phyloP scores from a whole-genome alignment of 1,139 yeast genomes.

The Taiozyma sp. region DNA sequence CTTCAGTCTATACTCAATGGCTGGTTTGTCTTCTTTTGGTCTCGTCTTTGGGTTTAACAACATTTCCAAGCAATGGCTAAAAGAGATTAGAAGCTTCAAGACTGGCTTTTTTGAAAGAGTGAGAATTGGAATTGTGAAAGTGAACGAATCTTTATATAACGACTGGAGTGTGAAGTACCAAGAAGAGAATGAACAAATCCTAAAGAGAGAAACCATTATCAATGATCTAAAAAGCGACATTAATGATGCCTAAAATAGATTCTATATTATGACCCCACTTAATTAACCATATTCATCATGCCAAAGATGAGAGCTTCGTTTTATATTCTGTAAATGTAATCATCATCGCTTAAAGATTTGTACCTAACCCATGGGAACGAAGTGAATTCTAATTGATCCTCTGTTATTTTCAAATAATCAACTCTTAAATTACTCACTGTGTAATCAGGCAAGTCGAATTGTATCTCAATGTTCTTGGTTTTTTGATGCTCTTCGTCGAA shows the following conservation, averaged over 20 bases:
- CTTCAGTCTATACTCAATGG: slow-evolving; percentile 27
- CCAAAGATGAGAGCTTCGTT: neutral
- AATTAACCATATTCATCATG: slow-evolving; percentile 8
- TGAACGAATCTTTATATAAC: slow-evolving; percentile 14
- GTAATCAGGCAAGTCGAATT: slow-evolving; percentile 64
- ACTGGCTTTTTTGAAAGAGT: slow-evolving; percentile 20
- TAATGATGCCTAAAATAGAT: slow-evolving; percentile 1
- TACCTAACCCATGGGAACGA: slow-evolving; percentile 83
- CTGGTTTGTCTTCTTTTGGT: slow-evolving; percentile 27
- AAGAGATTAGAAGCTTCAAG: slow-evolving; percentile 15
- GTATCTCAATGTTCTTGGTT: slow-evolving; percentile 37
- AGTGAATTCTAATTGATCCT: slow-evolving; percentile 64
- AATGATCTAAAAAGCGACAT: slow-evolving; percentile 3
- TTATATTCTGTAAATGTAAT: slow-evolving; percentile 27
- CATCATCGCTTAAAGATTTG: slow-evolving; percentile 53
- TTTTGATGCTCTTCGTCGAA: slow-evolving; percentile 32
- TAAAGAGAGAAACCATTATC: slow-evolving; percentile 15
- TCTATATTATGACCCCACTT: neutral
- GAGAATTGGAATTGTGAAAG: slow-evolving; percentile 19
- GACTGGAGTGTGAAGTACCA: slow-evolving; percentile 22
- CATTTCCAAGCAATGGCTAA: slow-evolving; percentile 25
- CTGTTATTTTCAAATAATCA: slow-evolving; percentile 65
- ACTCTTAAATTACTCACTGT: slow-evolving; percentile 72
- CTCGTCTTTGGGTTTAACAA: slow-evolving; percentile 27
- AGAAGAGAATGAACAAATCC: slow-evolving; percentile 14